Conservation (phyloP, 2,329 filamentous ascomycete species). For the Trichoderma sp. region DNA sequence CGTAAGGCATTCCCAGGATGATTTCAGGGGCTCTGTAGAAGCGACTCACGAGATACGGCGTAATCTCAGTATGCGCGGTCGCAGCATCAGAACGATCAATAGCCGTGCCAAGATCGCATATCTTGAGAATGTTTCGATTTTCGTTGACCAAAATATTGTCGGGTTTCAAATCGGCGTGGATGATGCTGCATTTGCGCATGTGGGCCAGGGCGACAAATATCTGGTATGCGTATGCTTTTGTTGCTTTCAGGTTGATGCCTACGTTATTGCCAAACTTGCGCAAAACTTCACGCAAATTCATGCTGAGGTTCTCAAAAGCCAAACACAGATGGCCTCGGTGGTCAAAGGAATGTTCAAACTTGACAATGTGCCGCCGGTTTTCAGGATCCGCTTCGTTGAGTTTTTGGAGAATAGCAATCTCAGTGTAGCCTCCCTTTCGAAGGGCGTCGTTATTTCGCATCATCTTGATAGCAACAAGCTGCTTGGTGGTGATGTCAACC, state of each 20-base stretch:
- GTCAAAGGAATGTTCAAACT: conserved; percentile 84
- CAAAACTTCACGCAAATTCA: conserved; percentile 90
- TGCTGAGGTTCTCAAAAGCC: conserved; percentile 91
- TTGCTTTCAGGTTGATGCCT: conserved; percentile 86
- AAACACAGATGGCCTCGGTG: conserved; percentile 96
- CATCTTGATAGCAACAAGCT: conserved; percentile 93
- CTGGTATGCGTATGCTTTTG: conserved; percentile 87
- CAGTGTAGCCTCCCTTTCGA: conserved; percentile 87
- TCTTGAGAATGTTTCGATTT: conserved; percentile 80
- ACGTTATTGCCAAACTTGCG: conserved; percentile 96
- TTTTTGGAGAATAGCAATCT: conserved; percentile 90
- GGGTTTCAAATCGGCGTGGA: conserved; percentile 95
- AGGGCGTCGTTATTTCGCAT: conserved; percentile 96
- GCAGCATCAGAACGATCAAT: conserved; percentile 81
- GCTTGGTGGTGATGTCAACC: conserved; percentile 72
- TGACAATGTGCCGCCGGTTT: conserved; percentile 89
- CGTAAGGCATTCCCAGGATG: conserved; percentile 94
- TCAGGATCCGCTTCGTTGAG: conserved; percentile 84
- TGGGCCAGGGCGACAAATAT: conserved; percentile 89
- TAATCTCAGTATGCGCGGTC: conserved; percentile 78
- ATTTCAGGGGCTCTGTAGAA: conserved; percentile 98
- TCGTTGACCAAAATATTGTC: conserved; percentile 97
- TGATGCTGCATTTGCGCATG: conserved; percentile 87
- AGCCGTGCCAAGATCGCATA: conserved; percentile 96
- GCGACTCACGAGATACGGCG: conserved; percentile 91